Evolutionary conservation across 2,329 filamentous ascomycete species (phyloP), one percentile per base, ranked within the genome.

Genomic region (Coleophoma crateriformis): DNA sequence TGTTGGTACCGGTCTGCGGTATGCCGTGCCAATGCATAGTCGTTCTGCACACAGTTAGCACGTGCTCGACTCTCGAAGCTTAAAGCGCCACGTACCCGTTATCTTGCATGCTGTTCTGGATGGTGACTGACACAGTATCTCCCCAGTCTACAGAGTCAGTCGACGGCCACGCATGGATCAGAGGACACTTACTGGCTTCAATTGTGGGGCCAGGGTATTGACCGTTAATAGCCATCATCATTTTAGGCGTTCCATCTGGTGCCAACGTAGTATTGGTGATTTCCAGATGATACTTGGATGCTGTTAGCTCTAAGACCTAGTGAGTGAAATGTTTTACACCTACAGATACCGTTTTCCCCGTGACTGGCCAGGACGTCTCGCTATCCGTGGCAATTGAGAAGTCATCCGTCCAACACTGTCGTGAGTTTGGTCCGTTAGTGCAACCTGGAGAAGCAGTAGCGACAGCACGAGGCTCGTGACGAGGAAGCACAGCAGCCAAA

Each of bases 21-120:
- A 80, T 55, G 20, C 73, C 77, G 74, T 76, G 19, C 68, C 68
- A 48, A 71, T 80, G 50, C 58, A 55, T 64, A 1, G 71, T 68
- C 1, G 71, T 73, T 65, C 52, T 53, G 19, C 2, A 22, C 37
- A 57, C 32, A 54, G 41, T 33, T 17, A 60, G 59, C 63, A 64
- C 65, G 45, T 66, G n/a, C 53, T 50, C 45, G 57, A 54, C 33
- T 50, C 48, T 49, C 10, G 19, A 33, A 3, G 10, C 4, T 3
- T 7, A 4, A 37, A 3, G 11, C 43, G 64, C 27, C 27, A 27
- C 27, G 6, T 52, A 53, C 47, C 62, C 67, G 20, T 71, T 78
- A 13, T 89, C 76, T 47, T 81, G 78, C 37, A 71, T 57, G 13
- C 57, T 50, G 66, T 92, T 92, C 65, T 79, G 75, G 45, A 90